Evolutionary conservation across 805 yeast genomes (phyloP).

Genomic region (Blastobotrys terrestris): DNA sequence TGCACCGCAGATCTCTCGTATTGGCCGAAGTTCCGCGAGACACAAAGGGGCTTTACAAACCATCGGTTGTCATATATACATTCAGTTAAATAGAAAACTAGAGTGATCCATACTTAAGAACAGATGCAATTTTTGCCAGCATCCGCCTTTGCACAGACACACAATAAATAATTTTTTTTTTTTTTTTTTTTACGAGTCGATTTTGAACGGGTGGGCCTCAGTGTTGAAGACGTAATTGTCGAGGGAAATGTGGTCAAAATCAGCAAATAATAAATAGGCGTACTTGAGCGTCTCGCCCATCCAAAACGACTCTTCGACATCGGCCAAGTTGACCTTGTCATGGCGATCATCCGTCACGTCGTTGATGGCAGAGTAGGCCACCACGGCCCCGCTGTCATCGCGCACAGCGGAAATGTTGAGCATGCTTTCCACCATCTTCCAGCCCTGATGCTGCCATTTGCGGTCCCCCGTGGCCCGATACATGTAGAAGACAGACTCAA

Average conservation of each 20-base stretch:
- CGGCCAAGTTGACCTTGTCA: constrained; percentile 34
- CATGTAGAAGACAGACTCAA: constrained; percentile 54
- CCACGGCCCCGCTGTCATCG: constrained; percentile 28
- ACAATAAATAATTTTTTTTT: no score
- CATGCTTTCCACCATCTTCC: constrained; percentile 39
- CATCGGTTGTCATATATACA: no score
- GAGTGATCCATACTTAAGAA: no score
- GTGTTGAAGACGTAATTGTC: constrained; percentile 55
- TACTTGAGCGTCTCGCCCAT: constrained; percentile 88
- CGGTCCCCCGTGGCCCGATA: constrained; percentile 56
- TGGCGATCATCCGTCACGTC: constrained; percentile 39
- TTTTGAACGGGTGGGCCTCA: constrained; percentile 53
- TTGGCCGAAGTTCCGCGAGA: no score
- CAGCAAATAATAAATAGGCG: constrained; percentile 62
- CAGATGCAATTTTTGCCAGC: no score
- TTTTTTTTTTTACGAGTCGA: no score
- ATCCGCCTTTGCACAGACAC: no score
- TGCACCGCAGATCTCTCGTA: no score
- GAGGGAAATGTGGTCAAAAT: constrained; percentile 36
- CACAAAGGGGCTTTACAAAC: no score
- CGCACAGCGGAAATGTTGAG: constrained; percentile 16
- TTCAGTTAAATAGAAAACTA: no score
- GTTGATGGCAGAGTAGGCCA: constrained; percentile 35
- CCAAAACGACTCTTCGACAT: constrained; percentile 64
- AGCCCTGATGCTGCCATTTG: constrained; percentile 51